These are phyloP conservation scores for Botrytis sinoallii DNA, from an alignment of 2,329 filamentous ascomycete genomes.

Conservation along the genomic window DNA sequence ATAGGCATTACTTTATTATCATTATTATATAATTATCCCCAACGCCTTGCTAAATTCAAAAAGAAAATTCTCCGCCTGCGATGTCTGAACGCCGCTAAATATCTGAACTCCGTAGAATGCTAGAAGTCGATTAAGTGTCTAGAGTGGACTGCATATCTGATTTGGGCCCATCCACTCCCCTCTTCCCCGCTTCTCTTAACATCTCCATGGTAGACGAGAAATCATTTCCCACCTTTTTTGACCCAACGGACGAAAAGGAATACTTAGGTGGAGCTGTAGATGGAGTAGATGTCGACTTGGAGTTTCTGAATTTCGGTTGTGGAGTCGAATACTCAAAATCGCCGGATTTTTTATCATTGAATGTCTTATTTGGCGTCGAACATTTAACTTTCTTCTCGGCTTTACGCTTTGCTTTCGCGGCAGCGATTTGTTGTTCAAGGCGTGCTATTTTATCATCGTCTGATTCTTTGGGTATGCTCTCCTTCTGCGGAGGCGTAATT, in stretches of 20 bases:
- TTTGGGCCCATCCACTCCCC: conserved; percentile 50
- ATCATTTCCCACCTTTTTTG: conserved; percentile 33
- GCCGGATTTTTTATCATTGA: background rate
- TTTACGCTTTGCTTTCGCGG: conserved; percentile 40
- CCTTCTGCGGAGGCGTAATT: conserved; percentile 41
- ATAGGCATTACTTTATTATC: background rate
- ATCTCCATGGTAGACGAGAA: conserved; percentile 51
- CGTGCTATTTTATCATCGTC: conserved; percentile 45
- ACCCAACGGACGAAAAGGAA: conserved; percentile 34
- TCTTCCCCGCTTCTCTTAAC: conserved; percentile 54
- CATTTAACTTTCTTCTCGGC: conserved; percentile 39
- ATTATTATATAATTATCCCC: conserved; percentile 5
- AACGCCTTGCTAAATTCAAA: conserved; percentile 35
- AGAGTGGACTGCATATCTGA: conserved; percentile 31
- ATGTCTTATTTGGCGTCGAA: conserved; percentile 22
- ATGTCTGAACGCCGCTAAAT: background rate
- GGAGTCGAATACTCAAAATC: background rate
- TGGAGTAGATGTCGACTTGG: background rate
- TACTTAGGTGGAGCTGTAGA: conserved; percentile 38
- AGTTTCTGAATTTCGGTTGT: background rate
- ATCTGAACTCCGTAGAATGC: background rate
- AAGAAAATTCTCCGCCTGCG: conserved; percentile 17
- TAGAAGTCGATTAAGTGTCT: background rate
- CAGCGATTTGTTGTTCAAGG: conserved; percentile 44
- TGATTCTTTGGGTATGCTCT: conserved; percentile 37